Evolutionary conservation across 2,329 filamentous ascomycete species (phyloP).

Genomic region (Talaromyces sp.): DNA sequence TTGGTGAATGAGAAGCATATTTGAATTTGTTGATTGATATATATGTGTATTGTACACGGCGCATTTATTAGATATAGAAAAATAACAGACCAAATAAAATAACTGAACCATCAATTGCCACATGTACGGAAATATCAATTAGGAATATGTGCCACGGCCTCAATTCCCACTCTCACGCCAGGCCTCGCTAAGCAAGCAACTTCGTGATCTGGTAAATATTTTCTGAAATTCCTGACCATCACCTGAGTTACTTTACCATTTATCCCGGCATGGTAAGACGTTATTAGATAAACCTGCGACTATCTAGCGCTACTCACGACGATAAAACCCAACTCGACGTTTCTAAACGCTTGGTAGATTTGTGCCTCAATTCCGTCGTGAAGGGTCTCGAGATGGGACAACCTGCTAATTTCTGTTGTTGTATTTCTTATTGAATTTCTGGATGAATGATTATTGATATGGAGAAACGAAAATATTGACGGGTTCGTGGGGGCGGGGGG

Average conservation of each 20-base stretch:
- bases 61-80: too few species aligned
- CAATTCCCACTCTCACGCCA: slow-evolving; percentile 57
- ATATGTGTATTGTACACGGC: too few species aligned
- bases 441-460: too few species aligned
- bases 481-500: too few species aligned
- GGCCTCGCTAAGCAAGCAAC: slow-evolving; percentile 45
- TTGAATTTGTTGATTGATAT: not conserved
- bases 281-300: not conserved
- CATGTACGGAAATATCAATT: not conserved
- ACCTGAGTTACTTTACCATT: slow-evolving; percentile 24
- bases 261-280: not conserved
- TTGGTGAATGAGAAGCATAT: slow-evolving; percentile 35
- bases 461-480: too few species aligned
- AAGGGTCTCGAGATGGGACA: slow-evolving; percentile 14
- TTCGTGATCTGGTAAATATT: slow-evolving; percentile 50
- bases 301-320: slow-evolving; percentile 44
- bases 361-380: slow-evolving; percentile 39
- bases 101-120: not conserved
- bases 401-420: too few species aligned
- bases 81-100: not conserved
- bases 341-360: slow-evolving; percentile 53
- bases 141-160: slow-evolving; percentile 49
- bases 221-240: slow-evolving; percentile 46
- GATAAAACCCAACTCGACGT: slow-evolving; percentile 50
- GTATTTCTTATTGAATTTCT: too few species aligned